These are phyloP conservation scores for Dothistroma septosporum DNA, from an alignment of 2,329 filamentous ascomycete species.

Conservation along the genomic window DNA sequence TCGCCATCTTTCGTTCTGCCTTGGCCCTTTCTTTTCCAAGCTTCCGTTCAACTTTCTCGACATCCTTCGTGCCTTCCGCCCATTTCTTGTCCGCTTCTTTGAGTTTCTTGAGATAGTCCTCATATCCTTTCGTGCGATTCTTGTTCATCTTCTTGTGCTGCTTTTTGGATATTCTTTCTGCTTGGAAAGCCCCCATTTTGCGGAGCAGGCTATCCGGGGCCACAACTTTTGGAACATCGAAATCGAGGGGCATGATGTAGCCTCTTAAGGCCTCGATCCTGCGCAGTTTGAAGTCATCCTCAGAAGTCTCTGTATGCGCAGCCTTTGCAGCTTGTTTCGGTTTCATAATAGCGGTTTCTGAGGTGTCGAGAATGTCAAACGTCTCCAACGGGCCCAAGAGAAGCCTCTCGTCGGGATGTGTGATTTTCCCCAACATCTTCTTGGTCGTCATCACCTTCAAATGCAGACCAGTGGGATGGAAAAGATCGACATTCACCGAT, in stretches of 20 bases:
- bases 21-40: constrained; percentile 3
- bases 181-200: constrained; percentile 12
- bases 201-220: constrained; percentile 16
- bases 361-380: too few relatives aligned
- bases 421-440: constrained; percentile 13
- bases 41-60: constrained; percentile 11
- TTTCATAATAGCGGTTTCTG: too few relatives aligned
- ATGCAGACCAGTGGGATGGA: constrained; percentile 7
- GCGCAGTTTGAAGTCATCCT: constrained; percentile 21
- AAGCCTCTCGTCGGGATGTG: not conserved
- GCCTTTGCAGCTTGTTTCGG: not conserved
- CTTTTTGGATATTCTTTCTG: constrained; percentile 18
- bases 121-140: constrained; percentile 7
- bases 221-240: constrained; percentile 18
- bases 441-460: constrained; percentile 4
- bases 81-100: constrained; percentile 20
- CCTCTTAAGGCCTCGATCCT: constrained; percentile 21
- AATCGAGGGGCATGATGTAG: constrained; percentile 23
- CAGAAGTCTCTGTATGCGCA: not conserved
- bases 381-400: too few relatives aligned
- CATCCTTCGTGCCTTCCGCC: constrained; percentile 18
- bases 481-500: constrained; percentile 8
- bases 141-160: constrained; percentile 20
- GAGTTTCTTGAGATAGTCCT: constrained; percentile 14
- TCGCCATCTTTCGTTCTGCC: not conserved